Base-by-base conservation (phyloP, 371 early-diverging fungal species). In the Haplosporangium sp. region DNA sequence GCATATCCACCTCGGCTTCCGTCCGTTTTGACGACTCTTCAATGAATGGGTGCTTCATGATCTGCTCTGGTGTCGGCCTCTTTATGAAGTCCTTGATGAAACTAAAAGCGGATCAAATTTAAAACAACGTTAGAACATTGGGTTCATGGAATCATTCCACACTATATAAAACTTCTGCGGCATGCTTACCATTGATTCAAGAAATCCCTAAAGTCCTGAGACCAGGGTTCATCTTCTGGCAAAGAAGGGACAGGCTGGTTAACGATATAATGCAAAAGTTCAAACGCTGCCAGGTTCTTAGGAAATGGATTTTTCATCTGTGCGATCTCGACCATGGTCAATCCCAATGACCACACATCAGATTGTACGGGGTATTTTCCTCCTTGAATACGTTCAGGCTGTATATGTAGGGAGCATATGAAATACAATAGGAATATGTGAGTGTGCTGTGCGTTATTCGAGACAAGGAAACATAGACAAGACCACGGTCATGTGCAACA, bases 351-450 rank as follows among this genome's bases (percentile, higher is more conserved):
- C 99, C 99, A 99, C 18, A 96, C 92, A 81, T 99, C 99, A 16
- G 95, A 94, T 62, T 92, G 94, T 11, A 95, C 94, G 5, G 95
- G 89, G 80, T 98, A 97, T 41, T 89, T 87, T 55, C 87, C 91
- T 45, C 97, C 98, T 75, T 95, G 92, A 68, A 99, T 98, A 42
- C 99, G 92, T 75, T 99, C 99, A 60, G 99, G 99, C 90, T 88
- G 89, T 84, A 48, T 0, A 48, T n/a, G 12, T 8, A 16, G 16
- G n/a, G 14, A 50, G 45, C 2, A 45, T 16, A 45, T 45, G 23
- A 51, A 56, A 60, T 16, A 63, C 18, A 38, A 46, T 29, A 43
- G 12, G 11, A 6, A n/a, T 4, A 60, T 20, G 40, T 58, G 40
- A 50, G 41, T 38, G 11, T 59, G 13, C 37, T n/a, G 38, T 6